These are phyloP conservation scores for Apiospora hydei DNA, from an alignment of 2,329 filamentous ascomycete genomes.

Conservation along the genomic window DNA sequence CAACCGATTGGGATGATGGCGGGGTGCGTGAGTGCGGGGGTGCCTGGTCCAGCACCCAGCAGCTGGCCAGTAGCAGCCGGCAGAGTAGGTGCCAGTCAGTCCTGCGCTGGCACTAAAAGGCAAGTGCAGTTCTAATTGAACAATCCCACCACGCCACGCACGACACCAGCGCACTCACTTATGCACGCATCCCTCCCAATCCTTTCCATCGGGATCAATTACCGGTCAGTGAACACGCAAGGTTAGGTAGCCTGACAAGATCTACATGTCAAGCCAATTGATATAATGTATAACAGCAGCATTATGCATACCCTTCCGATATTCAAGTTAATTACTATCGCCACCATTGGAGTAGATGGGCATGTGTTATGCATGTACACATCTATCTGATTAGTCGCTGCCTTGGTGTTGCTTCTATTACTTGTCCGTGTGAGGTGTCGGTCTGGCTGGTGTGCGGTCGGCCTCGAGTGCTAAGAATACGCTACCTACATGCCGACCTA, in stretches of 20 bases:
- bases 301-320: neutral
- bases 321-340: no score
- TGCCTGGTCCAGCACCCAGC: neutral
- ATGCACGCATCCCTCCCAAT: constrained; percentile 14
- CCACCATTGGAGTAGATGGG: no score
- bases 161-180: neutral
- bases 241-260: no score
- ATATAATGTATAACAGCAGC: neutral
- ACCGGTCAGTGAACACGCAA: neutral
- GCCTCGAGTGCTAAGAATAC: no score
- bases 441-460: neutral
- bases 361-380: no score
- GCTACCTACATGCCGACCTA: neutral
- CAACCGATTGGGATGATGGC: neutral
- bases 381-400: neutral
- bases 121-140: neutral
- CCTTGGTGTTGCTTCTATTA: no score
- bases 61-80: no score
- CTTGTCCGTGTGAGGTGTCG: no score
- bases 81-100: no score
- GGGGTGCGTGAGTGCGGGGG: neutral
- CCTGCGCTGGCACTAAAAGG: neutral
- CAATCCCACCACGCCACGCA: neutral
- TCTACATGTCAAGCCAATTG: neutral
- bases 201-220: constrained; percentile 10